Base-by-base conservation (phyloP, 306 rosid species). In the Phaseolus lunatus region DNA sequence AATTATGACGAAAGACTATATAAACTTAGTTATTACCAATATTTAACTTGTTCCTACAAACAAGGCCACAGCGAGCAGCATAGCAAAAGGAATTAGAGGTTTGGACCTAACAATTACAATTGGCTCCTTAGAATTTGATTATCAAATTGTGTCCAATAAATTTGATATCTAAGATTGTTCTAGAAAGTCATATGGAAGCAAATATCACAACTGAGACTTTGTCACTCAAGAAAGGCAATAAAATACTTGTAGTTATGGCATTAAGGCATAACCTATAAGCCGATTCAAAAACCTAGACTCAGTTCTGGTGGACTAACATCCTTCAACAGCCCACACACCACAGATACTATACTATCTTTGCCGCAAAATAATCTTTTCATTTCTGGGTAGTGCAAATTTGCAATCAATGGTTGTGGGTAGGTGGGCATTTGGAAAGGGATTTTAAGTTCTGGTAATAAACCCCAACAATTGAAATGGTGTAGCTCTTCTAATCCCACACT, bases 111-210 rank as follows among this genome's bases (percentile, higher is more conserved):
- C n/a, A n/a, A n/a, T 33, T 56, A 67, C 44, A 49, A 27, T 45
- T 37, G 61, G 72, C 63, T 74, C 35, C 57, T 41, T 20, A 9
- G n/a, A 63, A 84, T 16, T 80, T 53, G 9, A 62, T 54, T 49
- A 70, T 75, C 58, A 50, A 33, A 62, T 33, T 5, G 12, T 26
- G 49, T 14, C 19, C 67, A 49, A 63, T 26, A 64, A 49, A 61
- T 27, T 62, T 62, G 48, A 72, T 62, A 78, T 79, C 37, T 19
- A 23, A 39, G 72, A 80, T 31, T 39, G n/a, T 41, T 64, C 52
- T 18, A 49, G 29, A 73, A 50, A 2, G 8, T 61, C 41, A 54
- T 23, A 9, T 54, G 31, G 31, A 11, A 54, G 62, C 31, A 54
- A 54, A 54, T 22, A 54, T 41, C 18, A 54, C 29, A 72, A 41